phyloP scores from a whole-genome alignment of 441 rosid genomes.

The Adansonia grandidieri region DNA sequence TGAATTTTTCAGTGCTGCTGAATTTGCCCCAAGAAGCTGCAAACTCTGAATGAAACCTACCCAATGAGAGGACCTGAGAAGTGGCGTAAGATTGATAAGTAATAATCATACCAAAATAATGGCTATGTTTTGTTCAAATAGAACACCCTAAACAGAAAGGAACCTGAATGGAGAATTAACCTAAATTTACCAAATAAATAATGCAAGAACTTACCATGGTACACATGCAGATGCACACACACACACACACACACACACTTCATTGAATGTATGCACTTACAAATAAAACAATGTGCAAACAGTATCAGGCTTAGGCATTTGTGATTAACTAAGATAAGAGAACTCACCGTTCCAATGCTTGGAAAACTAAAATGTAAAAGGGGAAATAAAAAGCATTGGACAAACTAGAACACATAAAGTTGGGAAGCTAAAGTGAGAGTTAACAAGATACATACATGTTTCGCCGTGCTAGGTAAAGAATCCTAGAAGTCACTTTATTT shows the following conservation, averaged over 20 bases:
- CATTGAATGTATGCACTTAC: not conserved
- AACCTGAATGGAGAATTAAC: constrained; percentile 13
- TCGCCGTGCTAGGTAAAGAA: constrained; percentile 56
- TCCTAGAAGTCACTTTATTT: constrained; percentile 59
- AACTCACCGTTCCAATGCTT: not conserved
- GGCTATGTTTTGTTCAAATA: not conserved
- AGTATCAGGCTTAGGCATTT: not conserved
- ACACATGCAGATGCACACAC: not conserved
- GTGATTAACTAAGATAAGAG: constrained; percentile 5
- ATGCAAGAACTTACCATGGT: not conserved
- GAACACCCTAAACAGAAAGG: not conserved
- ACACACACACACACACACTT: not conserved
- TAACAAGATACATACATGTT: constrained; percentile 54
- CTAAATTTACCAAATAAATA: not conserved
- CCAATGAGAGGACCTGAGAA: constrained; percentile 62
- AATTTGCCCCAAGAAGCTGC: constrained; percentile 52
- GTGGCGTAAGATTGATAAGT: constrained; percentile 29
- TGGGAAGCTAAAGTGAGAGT: constrained; percentile 16
- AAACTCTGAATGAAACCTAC: constrained; percentile 53
- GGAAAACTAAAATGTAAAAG: not conserved
- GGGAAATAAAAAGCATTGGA: not conserved
- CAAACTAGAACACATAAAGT: not conserved
- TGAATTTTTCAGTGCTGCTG: constrained; percentile 50
- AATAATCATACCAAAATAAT: constrained; percentile 22
- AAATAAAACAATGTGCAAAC: not conserved